Evolutionary conservation across 2,329 filamentous ascomycete genomes (phyloP).

Genomic region (Trichoderma koningiopsis): DNA sequence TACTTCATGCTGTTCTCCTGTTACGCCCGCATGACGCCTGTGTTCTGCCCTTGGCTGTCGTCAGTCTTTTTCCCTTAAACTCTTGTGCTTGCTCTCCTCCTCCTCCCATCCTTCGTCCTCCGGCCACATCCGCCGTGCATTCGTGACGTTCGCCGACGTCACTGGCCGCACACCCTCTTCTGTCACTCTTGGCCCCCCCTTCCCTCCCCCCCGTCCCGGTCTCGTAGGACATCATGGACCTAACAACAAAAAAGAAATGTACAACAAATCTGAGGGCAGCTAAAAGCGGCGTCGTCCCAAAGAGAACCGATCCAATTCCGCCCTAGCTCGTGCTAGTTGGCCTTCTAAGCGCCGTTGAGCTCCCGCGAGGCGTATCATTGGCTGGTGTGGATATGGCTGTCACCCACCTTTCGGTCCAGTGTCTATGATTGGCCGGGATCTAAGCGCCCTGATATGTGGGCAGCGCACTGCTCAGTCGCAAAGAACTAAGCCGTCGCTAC

Average conservation of each 20-base stretch:
- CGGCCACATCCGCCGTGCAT: slow-evolving; percentile 16
- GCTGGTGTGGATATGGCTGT: slow-evolving; percentile 34
- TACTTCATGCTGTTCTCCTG: background rate
- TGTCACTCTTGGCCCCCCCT: background rate
- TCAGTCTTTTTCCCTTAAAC: background rate
- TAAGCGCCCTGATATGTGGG: slow-evolving; percentile 38
- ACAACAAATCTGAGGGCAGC: background rate
- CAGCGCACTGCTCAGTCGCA: slow-evolving; percentile 24
- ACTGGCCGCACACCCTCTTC: slow-evolving; percentile 26
- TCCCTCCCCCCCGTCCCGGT: background rate
- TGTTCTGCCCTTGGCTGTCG: background rate
- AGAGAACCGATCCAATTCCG: slow-evolving; percentile 30
- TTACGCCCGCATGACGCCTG: background rate
- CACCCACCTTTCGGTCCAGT: slow-evolving; percentile 36
- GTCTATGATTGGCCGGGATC: slow-evolving; percentile 39
- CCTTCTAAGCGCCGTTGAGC: slow-evolving; percentile 40
- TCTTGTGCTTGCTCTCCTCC: background rate
- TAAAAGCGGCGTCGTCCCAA: slow-evolving; percentile 24
- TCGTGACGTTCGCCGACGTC: slow-evolving; percentile 25
- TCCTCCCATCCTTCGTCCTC: slow-evolving; percentile 11
- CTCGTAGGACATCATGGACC: slow-evolving; percentile 14
- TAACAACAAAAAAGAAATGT: background rate
- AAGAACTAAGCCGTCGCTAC: slow-evolving; percentile 25
- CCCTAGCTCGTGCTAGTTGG: slow-evolving; percentile 33
- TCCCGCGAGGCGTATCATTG: slow-evolving; percentile 34